A percentile compares a stretch with the other conserved stretches of the same genome.
Conservation (phyloP, 768 basidiomycete species). For the Pilatotrama ljubarskyi region DNA sequence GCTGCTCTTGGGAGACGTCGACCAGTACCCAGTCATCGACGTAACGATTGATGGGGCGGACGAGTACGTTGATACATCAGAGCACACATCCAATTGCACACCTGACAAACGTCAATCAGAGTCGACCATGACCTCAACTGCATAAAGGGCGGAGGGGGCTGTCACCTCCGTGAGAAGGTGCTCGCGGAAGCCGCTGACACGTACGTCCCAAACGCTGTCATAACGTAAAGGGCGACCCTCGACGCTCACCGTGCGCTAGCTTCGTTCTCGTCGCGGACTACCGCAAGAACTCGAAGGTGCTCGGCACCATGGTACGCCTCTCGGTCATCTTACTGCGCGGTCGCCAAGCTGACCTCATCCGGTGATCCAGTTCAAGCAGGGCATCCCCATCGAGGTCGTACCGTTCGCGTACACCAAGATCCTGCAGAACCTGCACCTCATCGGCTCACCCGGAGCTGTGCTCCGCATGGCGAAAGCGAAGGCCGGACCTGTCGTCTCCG, state of each 20-base stretch:
- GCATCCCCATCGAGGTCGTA: slow-evolving; percentile 95
- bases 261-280: slow-evolving; percentile 94
- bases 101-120: slow-evolving; percentile 41
- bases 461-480: slow-evolving; percentile 92
- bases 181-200: slow-evolving; percentile 93
- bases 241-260: slow-evolving; percentile 36
- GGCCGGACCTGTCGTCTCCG: slow-evolving; percentile 94
- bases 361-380: slow-evolving; percentile 68
- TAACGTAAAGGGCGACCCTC: slow-evolving; percentile 1
- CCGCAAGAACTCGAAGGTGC: slow-evolving; percentile 82
- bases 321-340: background rate
- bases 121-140: slow-evolving; percentile 86
- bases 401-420: slow-evolving; percentile 95
- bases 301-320: slow-evolving; percentile 79
- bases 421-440: slow-evolving; percentile 62
- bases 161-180: slow-evolving; percentile 96
- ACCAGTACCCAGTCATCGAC: slow-evolving; percentile 86
- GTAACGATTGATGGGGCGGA: slow-evolving; percentile 99
- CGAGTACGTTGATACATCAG: slow-evolving; percentile 60
- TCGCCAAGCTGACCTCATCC: background rate
- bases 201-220: slow-evolving; percentile 39
- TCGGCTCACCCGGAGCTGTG: slow-evolving; percentile 70
- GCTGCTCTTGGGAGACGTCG: slow-evolving; percentile 82
- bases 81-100: no score
- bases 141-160: slow-evolving; percentile 97